Base-by-base conservation (phyloP, 2,329 filamentous ascomycete genomes). In the Aspergillus bombycis region DNA sequence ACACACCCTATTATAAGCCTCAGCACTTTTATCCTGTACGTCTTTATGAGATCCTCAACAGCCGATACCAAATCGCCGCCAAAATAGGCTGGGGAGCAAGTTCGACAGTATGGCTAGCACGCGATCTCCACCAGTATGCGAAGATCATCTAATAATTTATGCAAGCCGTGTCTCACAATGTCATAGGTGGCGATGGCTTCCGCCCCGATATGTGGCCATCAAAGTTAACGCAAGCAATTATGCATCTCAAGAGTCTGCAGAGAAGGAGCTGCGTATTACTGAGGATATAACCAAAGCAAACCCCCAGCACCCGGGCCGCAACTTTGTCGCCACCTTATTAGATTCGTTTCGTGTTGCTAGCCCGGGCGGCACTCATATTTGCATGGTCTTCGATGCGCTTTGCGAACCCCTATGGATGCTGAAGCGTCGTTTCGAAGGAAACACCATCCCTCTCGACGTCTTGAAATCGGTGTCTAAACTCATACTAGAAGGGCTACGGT, bases 51-150 rank as follows among this genome's bases (percentile, higher is more conserved):
- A 68, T 74, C 1, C 67, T 80, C 21, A 65, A 73, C 46, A 66
- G 72, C 36, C 70, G 74, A 64, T 81, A 81, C 62, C 68, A 79
- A 64, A 70, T 80, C 2, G 61, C 75, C 5, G 72, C 74, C 19
- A 80, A 80, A 67, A 66, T 81, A 23, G 79, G 78, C 48, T 80
- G 72, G 72, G 78, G 78, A 30, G 72, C 71, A 26, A 73, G 69
- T 32, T 80, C 78, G 38, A 81, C 79, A 5, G 79, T 80, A 28
- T 81, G 78, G 78, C 70, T 80, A 34, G 77, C 77, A 56, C 71
- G 61, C n/a, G 72, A 77, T 65, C 58, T 71, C 5, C 41, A 71
- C 14, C 65, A 68, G 68, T 70, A 70, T 36, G 66, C 67, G 19
- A 53, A 63, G 14, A 54, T 43, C 36, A 32, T 55, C 34, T 58